Base-by-base conservation (phyloP, 441 rosid species). In the Gossypium davidsonii region DNA sequence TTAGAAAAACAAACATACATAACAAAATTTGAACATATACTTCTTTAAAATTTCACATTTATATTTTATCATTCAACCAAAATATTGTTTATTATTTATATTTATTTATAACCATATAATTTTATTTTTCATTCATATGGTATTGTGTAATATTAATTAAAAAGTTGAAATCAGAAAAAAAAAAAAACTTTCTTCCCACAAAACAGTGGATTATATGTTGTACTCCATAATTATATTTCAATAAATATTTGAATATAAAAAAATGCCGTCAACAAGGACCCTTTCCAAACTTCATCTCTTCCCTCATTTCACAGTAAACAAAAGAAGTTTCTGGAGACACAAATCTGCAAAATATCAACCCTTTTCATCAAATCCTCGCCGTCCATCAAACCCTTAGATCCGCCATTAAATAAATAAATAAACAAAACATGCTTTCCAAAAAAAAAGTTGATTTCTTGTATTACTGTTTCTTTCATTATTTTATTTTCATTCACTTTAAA, bases 311-410 rank as follows among this genome's bases (percentile, higher is more conserved):
- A 17, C 26, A 26, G 39, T 18, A 10, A 26, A 60, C 65, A 39
- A 34, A 44, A 42, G 85, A 86, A 86, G 77, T 72, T 86, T 86
- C 85, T 81, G 78, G 87, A 82, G 34, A 71, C 74, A 61, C 72
- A 62, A 57, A 31, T 53, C 59, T 17, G 23, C 7, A 78, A 79
- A 81, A 82, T 82, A 79, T 82, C 80, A 51, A 63, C 56, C 66
- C 12, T 67, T 62, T 26, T 51, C 68, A 62, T 73, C 11, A 60
- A 71, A 79, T 82, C 81, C 60, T 60, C 48, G 64, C 87, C 88
- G 79, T 80, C 64, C 76, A 80, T 82, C 28, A 0, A 11, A 23
- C 58, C 74, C 46, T 46, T 55, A 53, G 56, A 59, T 28, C 23
- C 25, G 1, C 8, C 12, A 48, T 48, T 48, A 48, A 48, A 2